Base-by-base conservation (phyloP, 2,329 filamentous ascomycete genomes). In the Leptosphaerulina australis region DNA sequence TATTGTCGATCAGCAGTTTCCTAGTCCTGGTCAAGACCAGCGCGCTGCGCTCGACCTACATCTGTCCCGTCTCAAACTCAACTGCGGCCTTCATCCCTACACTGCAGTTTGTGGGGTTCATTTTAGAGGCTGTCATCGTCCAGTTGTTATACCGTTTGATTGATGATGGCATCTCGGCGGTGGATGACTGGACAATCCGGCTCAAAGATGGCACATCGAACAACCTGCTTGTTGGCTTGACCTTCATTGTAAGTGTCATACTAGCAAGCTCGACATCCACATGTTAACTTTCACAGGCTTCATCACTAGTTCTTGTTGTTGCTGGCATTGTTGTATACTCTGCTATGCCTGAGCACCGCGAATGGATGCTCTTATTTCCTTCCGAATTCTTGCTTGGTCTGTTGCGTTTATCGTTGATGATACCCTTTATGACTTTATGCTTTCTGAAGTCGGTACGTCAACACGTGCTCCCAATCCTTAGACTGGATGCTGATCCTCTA, bases 371-470 rank as follows among this genome's bases (percentile, higher is more conserved):
- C 40, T 59, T 56, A 4, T 59, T 66, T 59, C 53, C 66, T 52
- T 58, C 62, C 47, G 66, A 69, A 56, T 70, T 67, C 60, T 52
- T 68, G 24, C 60, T 63, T 53, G 58, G 59, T 60, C 61, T 71
- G 61, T 63, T 69, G 54, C 61, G 64, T 61, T 66, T 71, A 51
- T 67, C 63, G 59, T 64, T 71, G 60, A 66, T 66, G 66, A 69
- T 70, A 70, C 67, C 68, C 64, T 64, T 68, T 62, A 70, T 62
- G 61, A 69, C 63, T 49, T 62, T 69, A 59, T 68, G 66, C 63
- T 70, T 71, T 50, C 48, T 71, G 39, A 59, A 66, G 56, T 66
- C 66, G 40, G 68, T 71, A 66, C 18, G 68, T 64, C 15, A 15
- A 3, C 31, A n/a, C 25, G 18, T 7, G 7, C 25, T 14, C 20